Conservation (phyloP, 73 alveolate species). For the Paramecium tetraurelia region DNA sequence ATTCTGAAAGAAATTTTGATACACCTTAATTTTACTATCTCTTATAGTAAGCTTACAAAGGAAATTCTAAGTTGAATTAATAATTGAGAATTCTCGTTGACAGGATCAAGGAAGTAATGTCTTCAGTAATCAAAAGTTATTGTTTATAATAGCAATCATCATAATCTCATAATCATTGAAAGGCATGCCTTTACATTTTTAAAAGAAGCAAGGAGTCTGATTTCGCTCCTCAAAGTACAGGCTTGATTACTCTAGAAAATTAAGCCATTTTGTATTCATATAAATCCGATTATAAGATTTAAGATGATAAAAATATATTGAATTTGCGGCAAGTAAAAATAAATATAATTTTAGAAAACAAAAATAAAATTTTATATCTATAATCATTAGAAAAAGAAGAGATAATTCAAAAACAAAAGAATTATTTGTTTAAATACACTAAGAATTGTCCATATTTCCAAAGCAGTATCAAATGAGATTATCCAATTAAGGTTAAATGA, state of each 20-base stretch:
- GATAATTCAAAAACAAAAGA: background rate
- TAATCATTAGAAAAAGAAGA: background rate
- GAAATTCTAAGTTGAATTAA: background rate
- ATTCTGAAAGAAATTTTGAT: background rate
- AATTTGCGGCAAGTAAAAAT: background rate
- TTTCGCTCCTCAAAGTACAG: slow-evolving; percentile 50
- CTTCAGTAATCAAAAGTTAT: background rate
- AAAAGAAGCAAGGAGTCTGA: background rate
- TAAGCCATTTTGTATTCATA: slow-evolving; percentile 41
- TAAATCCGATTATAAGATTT: slow-evolving; percentile 25
- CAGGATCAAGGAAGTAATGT: background rate
- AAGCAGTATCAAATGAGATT: too few relatives aligned
- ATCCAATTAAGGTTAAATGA: background rate
- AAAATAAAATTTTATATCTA: background rate
- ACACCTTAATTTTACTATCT: background rate
- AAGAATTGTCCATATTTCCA: too few relatives aligned
- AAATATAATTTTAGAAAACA: background rate
- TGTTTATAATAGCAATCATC: background rate
- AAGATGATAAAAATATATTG: slow-evolving; percentile 38
- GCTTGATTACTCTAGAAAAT: slow-evolving; percentile 33
- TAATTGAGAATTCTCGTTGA: background rate
- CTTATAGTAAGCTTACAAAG: background rate
- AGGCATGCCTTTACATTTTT: background rate
- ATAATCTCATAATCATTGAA: background rate
- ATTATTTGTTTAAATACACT: too few relatives aligned